Percentiles rank a stretch among this genome's conserved stretches.
Conservation (phyloP, 352 stramenopile species). For the Pilasporangium apinafurcum region DNA sequence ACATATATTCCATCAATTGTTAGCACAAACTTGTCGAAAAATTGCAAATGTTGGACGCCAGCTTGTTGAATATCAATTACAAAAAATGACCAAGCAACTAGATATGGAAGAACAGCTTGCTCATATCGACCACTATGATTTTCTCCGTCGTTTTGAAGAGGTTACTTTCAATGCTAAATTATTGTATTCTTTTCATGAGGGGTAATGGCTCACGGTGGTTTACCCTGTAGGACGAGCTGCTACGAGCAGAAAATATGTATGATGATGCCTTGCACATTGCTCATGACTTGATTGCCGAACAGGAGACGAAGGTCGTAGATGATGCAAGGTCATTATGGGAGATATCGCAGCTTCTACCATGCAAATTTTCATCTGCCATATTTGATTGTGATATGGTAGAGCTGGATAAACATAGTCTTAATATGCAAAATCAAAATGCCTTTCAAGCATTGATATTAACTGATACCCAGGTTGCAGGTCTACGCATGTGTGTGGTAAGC, state of each 20-base stretch:
- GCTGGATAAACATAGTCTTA: constrained; percentile 1
- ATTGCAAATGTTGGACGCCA: constrained; percentile 6
- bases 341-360: constrained; percentile 1
- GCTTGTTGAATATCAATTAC: constrained; percentile 2
- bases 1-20: not conserved
- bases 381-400: constrained; percentile 1
- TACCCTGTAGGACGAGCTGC: constrained; percentile 4
- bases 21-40: constrained; percentile 1
- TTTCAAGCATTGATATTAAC: constrained; percentile 5
- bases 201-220: not conserved
- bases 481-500: not conserved
- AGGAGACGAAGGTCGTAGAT: not conserved
- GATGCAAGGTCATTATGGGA: constrained; percentile 7
- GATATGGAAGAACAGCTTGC: constrained; percentile 1
- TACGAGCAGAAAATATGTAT: constrained; percentile 1
- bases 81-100: not conserved
- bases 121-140: constrained; percentile 4
- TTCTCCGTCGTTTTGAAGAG: constrained; percentile 9
- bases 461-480: constrained; percentile 3
- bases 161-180: not conserved
- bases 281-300: not conserved
- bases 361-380: constrained; percentile 1
- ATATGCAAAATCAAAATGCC: constrained; percentile 7
- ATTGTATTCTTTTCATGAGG: not conserved
- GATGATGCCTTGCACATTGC: constrained; percentile 1